Conservation (phyloP, 352 stramenopile species). For the Phytophthora rubi region DNA sequence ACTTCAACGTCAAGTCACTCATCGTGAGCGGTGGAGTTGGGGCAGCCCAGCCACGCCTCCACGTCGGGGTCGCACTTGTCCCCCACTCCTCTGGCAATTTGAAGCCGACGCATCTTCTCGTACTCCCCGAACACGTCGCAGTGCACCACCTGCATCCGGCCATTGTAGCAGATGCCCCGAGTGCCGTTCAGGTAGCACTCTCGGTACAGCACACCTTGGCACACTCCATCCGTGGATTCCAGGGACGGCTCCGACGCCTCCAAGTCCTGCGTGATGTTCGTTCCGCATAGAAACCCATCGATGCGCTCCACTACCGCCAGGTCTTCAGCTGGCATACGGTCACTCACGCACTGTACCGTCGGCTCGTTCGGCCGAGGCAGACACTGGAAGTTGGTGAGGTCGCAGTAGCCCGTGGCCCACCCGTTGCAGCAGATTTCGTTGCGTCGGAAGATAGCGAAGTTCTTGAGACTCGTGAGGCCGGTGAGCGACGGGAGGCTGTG, state of each 20-base stretch:
- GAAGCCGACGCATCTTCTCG: slow-evolving; percentile 40
- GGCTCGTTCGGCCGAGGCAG: slow-evolving; percentile 26
- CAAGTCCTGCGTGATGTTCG: slow-evolving; percentile 40
- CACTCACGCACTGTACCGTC: slow-evolving; percentile 27
- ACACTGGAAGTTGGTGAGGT: slow-evolving; percentile 43
- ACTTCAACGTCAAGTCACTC: slow-evolving; percentile 15
- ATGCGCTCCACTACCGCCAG: slow-evolving; percentile 16
- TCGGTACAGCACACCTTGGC: slow-evolving; percentile 38
- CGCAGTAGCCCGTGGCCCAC: slow-evolving; percentile 34
- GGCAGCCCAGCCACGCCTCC: slow-evolving; percentile 46
- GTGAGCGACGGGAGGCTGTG: slow-evolving; percentile 31
- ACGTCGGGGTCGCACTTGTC: slow-evolving; percentile 34
- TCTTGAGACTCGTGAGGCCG: slow-evolving; percentile 23
- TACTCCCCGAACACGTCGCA: slow-evolving; percentile 46
- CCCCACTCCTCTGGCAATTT: slow-evolving; percentile 37
- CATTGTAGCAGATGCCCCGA: slow-evolving; percentile 52
- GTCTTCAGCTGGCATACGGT: slow-evolving; percentile 33
- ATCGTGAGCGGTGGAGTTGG: neutral
- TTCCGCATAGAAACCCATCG: slow-evolving; percentile 32
- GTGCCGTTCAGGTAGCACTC: slow-evolving; percentile 30
- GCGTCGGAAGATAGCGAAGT: slow-evolving; percentile 40
- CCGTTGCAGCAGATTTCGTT: slow-evolving; percentile 54
- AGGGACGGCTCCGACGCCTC: slow-evolving; percentile 28
- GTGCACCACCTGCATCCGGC: slow-evolving; percentile 51
- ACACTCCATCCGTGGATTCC: slow-evolving; percentile 36